Percentiles rank a stretch among this genome's conserved stretches.
These are phyloP conservation scores for Tuctoria greenei DNA, from an alignment of 176 grass and related monocot genomes.

Conservation along the genomic window DNA sequence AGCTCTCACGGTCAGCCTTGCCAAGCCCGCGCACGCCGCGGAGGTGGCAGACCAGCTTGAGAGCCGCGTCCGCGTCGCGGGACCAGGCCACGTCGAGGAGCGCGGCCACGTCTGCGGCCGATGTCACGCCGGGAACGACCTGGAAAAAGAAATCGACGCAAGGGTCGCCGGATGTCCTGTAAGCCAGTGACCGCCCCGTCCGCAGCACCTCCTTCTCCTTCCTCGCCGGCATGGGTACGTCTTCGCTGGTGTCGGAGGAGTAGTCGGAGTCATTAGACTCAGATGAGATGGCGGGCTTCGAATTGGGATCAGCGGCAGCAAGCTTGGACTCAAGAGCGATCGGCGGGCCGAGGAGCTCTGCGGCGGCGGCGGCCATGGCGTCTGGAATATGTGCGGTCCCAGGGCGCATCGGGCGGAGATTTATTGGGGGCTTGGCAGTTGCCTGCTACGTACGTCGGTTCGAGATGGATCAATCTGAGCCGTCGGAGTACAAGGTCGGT, in stretches of 20 bases:
- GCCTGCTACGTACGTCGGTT: background rate
- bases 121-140: background rate
- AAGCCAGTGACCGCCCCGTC: background rate
- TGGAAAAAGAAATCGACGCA: background rate
- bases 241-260: background rate
- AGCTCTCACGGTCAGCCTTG: conserved; percentile 15
- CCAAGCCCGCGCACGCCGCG: conserved; percentile 7
- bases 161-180: background rate
- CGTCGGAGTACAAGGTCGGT: background rate
- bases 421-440: background rate
- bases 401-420: background rate
- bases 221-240: background rate
- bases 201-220: background rate
- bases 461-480: background rate
- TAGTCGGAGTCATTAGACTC: background rate
- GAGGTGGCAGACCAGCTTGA: conserved; percentile 30
- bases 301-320: background rate
- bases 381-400: background rate
- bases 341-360: background rate
- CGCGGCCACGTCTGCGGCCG: background rate
- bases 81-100: background rate
- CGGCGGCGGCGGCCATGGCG: background rate
- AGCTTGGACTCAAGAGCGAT: conserved; percentile 32
- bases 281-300: background rate
- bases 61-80: background rate